Conservation (phyloP, 441 rosid genomes). For the Breynia disticha region DNA sequence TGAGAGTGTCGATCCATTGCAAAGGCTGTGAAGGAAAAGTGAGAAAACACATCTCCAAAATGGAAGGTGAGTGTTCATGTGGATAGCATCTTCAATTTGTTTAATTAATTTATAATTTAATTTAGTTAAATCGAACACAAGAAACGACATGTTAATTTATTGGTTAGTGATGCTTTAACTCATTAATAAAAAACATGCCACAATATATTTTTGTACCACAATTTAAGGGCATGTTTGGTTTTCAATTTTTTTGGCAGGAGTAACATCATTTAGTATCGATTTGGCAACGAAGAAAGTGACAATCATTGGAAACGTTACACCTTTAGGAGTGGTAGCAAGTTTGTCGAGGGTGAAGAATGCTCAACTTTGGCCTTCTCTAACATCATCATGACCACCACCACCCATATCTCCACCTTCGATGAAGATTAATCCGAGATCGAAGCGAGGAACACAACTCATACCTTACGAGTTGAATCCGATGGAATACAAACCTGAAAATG, state of each 20-base stretch:
- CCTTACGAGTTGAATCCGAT: too few relatives aligned
- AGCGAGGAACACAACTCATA: too few relatives aligned
- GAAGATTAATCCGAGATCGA: too few relatives aligned
- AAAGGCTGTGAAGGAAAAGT: conserved; percentile 95
- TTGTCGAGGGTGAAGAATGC: conserved; percentile 75
- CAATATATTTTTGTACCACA: not conserved
- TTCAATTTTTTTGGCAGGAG: conserved; percentile 40
- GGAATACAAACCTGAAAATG: too few relatives aligned
- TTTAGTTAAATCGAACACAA: not conserved
- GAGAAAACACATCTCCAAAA: conserved; percentile 78
- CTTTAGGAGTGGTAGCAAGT: conserved; percentile 54
- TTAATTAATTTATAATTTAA: not conserved
- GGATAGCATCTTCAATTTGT: not conserved
- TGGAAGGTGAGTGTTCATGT: conserved; percentile 52
- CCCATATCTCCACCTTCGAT: too few relatives aligned
- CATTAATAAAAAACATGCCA: too few relatives aligned
- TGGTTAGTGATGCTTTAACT: not conserved
- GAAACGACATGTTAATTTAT: too few relatives aligned
- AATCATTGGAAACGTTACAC: conserved; percentile 69
- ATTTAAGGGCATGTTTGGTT: not conserved
- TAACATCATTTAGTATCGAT: conserved; percentile 76
- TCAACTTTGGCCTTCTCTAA: conserved; percentile 64
- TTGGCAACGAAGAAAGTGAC: conserved; percentile 77
- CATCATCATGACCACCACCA: conserved; percentile 22
- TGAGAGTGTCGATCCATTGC: conserved; percentile 90